phyloP scores from a whole-genome alignment of 2,329 filamentous ascomycete genomes.

The Cercospora sp. region DNA sequence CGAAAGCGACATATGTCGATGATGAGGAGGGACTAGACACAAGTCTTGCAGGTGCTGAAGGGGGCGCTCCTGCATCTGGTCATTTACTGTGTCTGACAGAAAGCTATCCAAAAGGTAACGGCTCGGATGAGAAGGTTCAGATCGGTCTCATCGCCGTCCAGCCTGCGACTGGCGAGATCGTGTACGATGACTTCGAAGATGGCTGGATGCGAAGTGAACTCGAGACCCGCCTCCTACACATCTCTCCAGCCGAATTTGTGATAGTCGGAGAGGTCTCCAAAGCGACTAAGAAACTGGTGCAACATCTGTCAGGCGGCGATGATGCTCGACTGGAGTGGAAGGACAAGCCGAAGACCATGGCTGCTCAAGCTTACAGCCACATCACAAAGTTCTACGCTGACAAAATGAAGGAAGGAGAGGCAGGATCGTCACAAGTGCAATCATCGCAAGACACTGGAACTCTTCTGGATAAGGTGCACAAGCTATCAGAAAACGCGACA shows the following conservation, averaged over 20 bases:
- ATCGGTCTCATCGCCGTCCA: constrained; percentile 93
- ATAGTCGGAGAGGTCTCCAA: constrained; percentile 88
- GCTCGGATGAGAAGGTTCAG: constrained; percentile 89
- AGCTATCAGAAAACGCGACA: constrained; percentile 79
- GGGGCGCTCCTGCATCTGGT: constrained; percentile 65
- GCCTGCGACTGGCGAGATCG: constrained; percentile 90
- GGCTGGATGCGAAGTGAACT: constrained; percentile 97
- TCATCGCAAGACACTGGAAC: constrained; percentile 50
- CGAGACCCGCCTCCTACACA: constrained; percentile 91
- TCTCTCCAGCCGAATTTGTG: constrained; percentile 91
- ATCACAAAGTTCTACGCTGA: constrained; percentile 91
- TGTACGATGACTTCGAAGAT: constrained; percentile 94
- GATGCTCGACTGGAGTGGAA: constrained; percentile 81
- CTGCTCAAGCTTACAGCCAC: constrained; percentile 80
- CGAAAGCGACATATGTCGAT: constrained; percentile 96
- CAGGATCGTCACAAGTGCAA: constrained; percentile 44
- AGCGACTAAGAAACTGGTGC: constrained; percentile 86
- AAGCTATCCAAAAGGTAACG: constrained; percentile 71
- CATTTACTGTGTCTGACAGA: constrained; percentile 93
- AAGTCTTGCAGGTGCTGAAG: constrained; percentile 54
- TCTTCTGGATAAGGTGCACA: constrained; percentile 81
- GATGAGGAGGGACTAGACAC: constrained; percentile 77
- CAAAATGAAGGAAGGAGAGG: constrained; percentile 63
- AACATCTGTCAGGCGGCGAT: constrained; percentile 87
- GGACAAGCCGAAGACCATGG: constrained; percentile 74